Conservation (phyloP, 306 rosid genomes). For the Fragaria iinumae region DNA sequence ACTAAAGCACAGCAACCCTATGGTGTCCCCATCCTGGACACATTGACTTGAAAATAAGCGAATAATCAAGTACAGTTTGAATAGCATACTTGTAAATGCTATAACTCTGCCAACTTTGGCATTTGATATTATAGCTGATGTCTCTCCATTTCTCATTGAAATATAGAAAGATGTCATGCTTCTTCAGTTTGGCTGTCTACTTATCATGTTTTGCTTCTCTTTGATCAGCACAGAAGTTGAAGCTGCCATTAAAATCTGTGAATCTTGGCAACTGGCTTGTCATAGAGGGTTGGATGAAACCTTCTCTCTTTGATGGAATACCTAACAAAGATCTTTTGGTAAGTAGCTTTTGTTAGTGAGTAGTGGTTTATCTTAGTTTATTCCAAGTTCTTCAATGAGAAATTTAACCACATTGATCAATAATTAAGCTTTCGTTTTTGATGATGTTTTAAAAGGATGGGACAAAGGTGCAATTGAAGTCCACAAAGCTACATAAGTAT, state of each 20-base stretch:
- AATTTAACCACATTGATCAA: background rate
- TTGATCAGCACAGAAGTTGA: slow-evolving; percentile 32
- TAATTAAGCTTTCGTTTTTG: background rate
- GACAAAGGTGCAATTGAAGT: slow-evolving; percentile 56
- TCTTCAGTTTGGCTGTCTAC: background rate
- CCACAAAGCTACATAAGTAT: slow-evolving; percentile 48
- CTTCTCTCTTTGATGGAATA: slow-evolving; percentile 55
- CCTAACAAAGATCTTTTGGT: slow-evolving; percentile 63
- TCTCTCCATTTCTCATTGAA: background rate
- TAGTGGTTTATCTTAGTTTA: background rate
- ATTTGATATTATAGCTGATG: background rate
- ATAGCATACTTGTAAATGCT: background rate
- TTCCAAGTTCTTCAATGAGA: background rate
- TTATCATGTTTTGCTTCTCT: slow-evolving; percentile 1
- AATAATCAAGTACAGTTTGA: background rate
- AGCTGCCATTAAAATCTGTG: slow-evolving; percentile 57
- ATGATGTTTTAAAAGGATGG: slow-evolving; percentile 49
- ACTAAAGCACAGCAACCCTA: background rate
- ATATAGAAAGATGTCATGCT: slow-evolving; percentile 9
- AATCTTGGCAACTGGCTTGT: slow-evolving; percentile 69
- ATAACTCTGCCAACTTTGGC: background rate
- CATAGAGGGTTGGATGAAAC: slow-evolving; percentile 73
- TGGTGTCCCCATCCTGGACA: background rate
- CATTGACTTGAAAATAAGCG: background rate
- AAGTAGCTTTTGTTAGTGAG: background rate